Percentiles rank a stretch among this genome's conserved stretches.
Conservation (phyloP, 2,329 filamentous ascomycete genomes). For the Cordyceps tenuipes region DNA sequence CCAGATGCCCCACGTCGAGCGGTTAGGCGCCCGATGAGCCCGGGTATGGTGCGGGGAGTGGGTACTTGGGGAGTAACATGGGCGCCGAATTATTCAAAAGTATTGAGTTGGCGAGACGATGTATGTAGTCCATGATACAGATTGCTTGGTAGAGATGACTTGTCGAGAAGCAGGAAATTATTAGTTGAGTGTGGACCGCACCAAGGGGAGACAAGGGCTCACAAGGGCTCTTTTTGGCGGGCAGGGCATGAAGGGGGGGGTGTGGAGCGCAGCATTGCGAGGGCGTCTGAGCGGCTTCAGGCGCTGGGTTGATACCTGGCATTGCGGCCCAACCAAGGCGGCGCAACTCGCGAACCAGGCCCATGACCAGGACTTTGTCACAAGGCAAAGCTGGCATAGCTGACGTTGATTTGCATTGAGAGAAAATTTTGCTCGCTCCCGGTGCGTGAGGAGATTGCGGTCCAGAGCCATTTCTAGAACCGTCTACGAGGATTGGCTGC, state of each 20-base stretch:
- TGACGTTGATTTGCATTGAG: not conserved
- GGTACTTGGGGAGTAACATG: not conserved
- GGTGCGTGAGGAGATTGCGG: not conserved
- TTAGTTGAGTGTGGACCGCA: not conserved
- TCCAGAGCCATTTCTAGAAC: constrained; percentile 1
- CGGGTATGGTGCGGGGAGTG: not conserved
- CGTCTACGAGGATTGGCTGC: not conserved
- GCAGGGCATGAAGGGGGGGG: not conserved
- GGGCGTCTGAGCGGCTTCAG: not conserved
- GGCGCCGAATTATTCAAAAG: not conserved
- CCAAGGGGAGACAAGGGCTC: not conserved
- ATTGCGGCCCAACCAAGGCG: constrained; percentile 9
- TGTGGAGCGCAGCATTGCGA: not conserved
- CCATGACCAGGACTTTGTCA: not conserved
- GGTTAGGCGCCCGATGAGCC: not conserved
- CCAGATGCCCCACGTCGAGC: constrained; percentile 1
- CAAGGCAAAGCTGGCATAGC: not conserved
- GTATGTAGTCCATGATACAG: not conserved
- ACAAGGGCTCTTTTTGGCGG: not conserved
- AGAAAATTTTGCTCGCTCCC: not conserved
- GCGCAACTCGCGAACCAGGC: not conserved
- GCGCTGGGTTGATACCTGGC: constrained; percentile 3
- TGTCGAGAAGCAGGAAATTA: no score
- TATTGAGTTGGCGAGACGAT: not conserved
- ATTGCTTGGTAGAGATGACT: no score